Evolutionary conservation across 2,329 filamentous ascomycete genomes (phyloP).

Genomic region (Claviceps humidiphila): DNA sequence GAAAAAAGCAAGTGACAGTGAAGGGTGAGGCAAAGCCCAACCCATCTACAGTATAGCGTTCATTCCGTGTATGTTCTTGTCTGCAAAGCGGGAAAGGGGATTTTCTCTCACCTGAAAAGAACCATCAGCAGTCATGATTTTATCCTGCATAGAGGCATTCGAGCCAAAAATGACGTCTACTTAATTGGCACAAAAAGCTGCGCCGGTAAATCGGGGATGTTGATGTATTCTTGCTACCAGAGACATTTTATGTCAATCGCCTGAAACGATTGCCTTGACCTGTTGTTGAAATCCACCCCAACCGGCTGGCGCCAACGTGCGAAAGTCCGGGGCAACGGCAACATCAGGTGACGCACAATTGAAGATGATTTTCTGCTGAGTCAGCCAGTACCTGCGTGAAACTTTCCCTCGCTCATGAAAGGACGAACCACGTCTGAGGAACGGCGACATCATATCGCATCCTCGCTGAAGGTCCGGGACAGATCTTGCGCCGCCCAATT

Average conservation of each 20-base stretch:
- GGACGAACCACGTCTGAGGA: background rate
- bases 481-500: background rate
- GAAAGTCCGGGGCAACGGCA: background rate
- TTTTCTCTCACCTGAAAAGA: constrained; percentile 29
- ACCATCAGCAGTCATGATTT: constrained; percentile 30
- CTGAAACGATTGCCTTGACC: constrained; percentile 4
- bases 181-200: constrained; percentile 8
- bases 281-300: constrained; percentile 21
- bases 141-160: constrained; percentile 2
- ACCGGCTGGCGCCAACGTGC: background rate
- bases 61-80: background rate
- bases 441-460: background rate
- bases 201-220: constrained; percentile 18
- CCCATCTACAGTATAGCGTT: too few species aligned
- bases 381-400: background rate
- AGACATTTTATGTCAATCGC: constrained; percentile 11
- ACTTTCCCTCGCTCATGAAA: background rate
- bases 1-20: background rate
- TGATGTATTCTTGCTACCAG: constrained; percentile 15
- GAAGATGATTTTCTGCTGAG: background rate
- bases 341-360: constrained; percentile 1
- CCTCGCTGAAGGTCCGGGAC: background rate
- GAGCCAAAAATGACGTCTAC: background rate
- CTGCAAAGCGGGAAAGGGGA: background rate
- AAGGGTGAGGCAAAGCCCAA: background rate